phyloP scores from a whole-genome alignment of 2,329 filamentous ascomycete species.

The Colletotrichum abscissum region DNA sequence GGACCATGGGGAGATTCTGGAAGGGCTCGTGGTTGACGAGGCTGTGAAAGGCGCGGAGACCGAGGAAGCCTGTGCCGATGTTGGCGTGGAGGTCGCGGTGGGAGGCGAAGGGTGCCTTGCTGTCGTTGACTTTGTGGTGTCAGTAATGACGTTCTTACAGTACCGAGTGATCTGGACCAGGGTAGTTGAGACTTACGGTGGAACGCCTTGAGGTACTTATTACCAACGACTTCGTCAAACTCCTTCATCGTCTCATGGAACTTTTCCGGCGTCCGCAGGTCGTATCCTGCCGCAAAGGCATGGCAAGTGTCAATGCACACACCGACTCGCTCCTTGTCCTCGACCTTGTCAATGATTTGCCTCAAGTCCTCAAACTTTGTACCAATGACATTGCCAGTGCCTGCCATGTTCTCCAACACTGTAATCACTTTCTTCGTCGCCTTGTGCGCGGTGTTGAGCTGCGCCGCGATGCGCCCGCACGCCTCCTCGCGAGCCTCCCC shows the following conservation, averaged over 20 bases:
- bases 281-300: constrained; percentile 93
- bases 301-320: constrained; percentile 98
- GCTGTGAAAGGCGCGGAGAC: constrained; percentile 89
- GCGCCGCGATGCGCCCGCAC: constrained; percentile 80
- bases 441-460: constrained; percentile 84
- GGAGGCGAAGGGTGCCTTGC: constrained; percentile 86
- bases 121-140: constrained; percentile 82
- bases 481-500: constrained; percentile 75
- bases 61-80: constrained; percentile 94
- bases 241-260: constrained; percentile 79
- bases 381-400: constrained; percentile 87
- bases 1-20: constrained; percentile 85
- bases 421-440: constrained; percentile 83
- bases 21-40: constrained; percentile 86
- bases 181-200: constrained; percentile 60
- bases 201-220: constrained; percentile 83
- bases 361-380: constrained; percentile 86
- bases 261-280: constrained; percentile 79
- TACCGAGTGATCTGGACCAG: too few species aligned
- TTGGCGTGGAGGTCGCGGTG: constrained; percentile 93
- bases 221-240: constrained; percentile 83
- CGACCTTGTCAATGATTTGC: constrained; percentile 82
- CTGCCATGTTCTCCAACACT: constrained; percentile 95
- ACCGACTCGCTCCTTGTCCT: constrained; percentile 86
- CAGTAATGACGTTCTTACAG: constrained; percentile 12